Evolutionary conservation across 1,284 basidiomycete genomes (phyloP).

Genomic region (Rhodotorula sp.): DNA sequence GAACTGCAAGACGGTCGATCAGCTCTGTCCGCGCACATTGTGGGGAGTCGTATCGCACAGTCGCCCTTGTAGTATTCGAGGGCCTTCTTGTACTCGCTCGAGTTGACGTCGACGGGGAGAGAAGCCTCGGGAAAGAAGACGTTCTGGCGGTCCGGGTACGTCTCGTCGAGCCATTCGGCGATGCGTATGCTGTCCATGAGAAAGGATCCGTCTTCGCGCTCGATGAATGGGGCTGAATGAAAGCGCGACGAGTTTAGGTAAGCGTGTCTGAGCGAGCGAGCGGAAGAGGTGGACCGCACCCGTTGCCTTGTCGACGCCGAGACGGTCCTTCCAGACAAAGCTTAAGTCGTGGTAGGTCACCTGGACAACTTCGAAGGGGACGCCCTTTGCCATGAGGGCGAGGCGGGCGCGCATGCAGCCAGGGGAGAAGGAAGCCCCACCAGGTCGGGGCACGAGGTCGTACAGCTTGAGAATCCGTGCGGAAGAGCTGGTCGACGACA

Average conservation of each 20-base stretch:
- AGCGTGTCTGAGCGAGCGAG: neutral
- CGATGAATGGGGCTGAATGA: constrained; percentile 16
- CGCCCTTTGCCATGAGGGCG: constrained; percentile 10
- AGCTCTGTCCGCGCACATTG: neutral
- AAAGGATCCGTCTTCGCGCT: constrained; percentile 12
- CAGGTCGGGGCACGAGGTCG: constrained; percentile 19
- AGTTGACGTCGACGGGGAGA: constrained; percentile 2
- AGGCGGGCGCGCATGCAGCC: constrained; percentile 15
- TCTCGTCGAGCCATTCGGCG: constrained; percentile 24
- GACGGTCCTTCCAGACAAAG: constrained; percentile 13
- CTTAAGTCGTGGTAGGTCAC: constrained; percentile 25
- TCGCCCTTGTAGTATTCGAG: neutral
- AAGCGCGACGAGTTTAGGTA: too few relatives aligned
- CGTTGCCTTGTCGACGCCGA: constrained; percentile 9
- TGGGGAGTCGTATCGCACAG: neutral
- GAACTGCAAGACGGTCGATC: neutral
- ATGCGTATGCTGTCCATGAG: constrained; percentile 30
- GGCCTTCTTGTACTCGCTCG: constrained; percentile 2
- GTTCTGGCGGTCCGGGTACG: constrained; percentile 18
- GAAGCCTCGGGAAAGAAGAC: constrained; percentile 22
- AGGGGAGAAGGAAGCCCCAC: constrained; percentile 17
- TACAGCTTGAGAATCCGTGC: constrained; percentile 7
- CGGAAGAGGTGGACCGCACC: neutral
- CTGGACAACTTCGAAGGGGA: constrained; percentile 13
- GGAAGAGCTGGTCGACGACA: neutral